A percentile compares a stretch with the other conserved stretches of the same genome.
These are phyloP conservation scores for Durusdinium trenchii DNA, from an alignment of 73 alveolate genomes.

Conservation along the genomic window DNA sequence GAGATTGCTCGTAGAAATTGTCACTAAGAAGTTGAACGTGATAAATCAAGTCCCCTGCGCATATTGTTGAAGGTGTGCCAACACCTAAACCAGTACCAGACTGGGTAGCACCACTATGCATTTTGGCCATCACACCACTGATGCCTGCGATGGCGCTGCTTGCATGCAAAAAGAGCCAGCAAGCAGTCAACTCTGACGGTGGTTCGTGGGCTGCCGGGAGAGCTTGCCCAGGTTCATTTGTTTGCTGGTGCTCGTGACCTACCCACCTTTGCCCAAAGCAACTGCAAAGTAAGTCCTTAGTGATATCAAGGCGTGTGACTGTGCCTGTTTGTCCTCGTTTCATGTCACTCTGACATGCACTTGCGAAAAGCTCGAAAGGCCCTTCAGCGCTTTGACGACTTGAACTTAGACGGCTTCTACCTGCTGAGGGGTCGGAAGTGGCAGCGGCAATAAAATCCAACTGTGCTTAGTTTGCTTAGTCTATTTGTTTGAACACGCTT, in stretches of 20 bases:
- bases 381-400: no score
- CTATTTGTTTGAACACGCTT: no score
- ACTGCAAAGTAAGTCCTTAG: constrained; percentile 28
- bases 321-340: no score
- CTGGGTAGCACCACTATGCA: constrained; percentile 50
- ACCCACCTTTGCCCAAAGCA: constrained; percentile 66
- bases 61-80: constrained; percentile 14
- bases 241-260: constrained; percentile 61
- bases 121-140: constrained; percentile 59
- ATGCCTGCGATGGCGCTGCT: constrained; percentile 77
- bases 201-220: not conserved
- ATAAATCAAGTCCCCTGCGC: not conserved
- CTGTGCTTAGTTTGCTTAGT: no score
- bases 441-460: no score
- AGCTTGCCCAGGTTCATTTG: constrained; percentile 27
- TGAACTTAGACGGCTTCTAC: no score
- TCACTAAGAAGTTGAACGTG: no score
- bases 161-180: not conserved
- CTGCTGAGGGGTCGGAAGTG: no score
- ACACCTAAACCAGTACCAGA: constrained; percentile 79
- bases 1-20: not conserved
- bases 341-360: no score
- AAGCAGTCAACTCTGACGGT: no score
- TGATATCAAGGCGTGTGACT: no score
- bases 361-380: no score